Evolutionary conservation across 1,284 basidiomycete genomes (phyloP), one percentile per base, ranked within the genome.

Genomic region (Violaceomyces palustris): DNA sequence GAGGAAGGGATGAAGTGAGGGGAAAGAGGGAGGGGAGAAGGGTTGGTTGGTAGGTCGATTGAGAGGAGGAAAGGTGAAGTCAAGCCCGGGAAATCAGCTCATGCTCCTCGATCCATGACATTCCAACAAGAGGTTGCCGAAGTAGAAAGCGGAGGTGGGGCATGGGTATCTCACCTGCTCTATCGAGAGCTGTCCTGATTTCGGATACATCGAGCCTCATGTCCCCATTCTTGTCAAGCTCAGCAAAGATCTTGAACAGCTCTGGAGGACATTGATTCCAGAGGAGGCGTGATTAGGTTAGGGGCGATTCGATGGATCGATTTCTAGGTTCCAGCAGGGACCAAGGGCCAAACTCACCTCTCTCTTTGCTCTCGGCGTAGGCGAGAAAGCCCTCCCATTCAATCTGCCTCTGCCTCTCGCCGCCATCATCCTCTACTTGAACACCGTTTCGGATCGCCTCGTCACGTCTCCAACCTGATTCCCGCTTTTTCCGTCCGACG

Each of bases 371-470:
- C 33, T 72, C 70, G 18, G 70, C 69, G 41, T 72, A 73, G 17
- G 64, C 61, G 19, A 73, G 47, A 40, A 73, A 73, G 1, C 69
- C 70, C 30, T 73, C 69, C 70, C 70, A 73, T 36, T 73, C 70
- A 27, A 73, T 68, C 45, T 67, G 62, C 12, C 65, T 48, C 45
- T 70, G 65, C 4, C 67, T 45, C 5, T 45, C 47, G 17, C 67
- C 59, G 7, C 60, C 64, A 22, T 67, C 57, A 33, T 56, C 64
- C 22, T 66, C 61, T 14, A 57, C 51, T 30, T 51, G 37, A 27
- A 62, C 41, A 8, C 56, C 55, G 15, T 44, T 37, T 8, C 43
- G 50, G 3, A 64, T 43, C 22, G 53, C 45, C 15, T 55, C 43
- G 37, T 63, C 60, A 18, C 56, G 39, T 7, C 44, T 37, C 6